Conservation (phyloP, 139 green algal species). For the Chlamydomonas eustigma region DNA sequence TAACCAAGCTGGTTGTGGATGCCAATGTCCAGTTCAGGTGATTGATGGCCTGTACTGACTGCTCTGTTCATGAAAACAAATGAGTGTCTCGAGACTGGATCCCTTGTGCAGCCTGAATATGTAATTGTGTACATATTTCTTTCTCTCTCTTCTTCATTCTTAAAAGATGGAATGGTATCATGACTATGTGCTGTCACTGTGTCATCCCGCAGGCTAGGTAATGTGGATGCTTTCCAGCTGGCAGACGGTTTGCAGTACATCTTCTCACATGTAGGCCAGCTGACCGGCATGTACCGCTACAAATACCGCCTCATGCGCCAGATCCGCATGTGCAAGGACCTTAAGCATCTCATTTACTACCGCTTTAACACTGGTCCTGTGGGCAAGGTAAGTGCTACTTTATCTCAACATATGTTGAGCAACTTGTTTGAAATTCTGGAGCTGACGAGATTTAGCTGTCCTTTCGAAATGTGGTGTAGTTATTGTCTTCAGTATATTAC, state of each 20-base stretch:
- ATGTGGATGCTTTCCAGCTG: constrained; percentile 99
- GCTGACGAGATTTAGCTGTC: no score
- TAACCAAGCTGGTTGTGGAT: constrained; percentile 98
- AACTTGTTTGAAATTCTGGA: no score
- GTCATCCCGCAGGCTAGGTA: constrained; percentile 72
- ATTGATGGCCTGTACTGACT: neutral
- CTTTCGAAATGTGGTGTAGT: no score
- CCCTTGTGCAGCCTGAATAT: neutral
- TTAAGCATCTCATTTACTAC: constrained; percentile 99
- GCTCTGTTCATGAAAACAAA: neutral
- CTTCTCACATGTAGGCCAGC: constrained; percentile 97
- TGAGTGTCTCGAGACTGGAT: neutral
- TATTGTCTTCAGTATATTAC: no score
- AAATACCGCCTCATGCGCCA: constrained; percentile 98
- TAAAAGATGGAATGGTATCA: no score
- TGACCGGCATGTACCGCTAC: constrained; percentile 98
- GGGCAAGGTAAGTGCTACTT: constrained; percentile 75
- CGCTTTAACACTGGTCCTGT: constrained; percentile 97
- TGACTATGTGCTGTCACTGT: no score
- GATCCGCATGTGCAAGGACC: constrained; percentile 98
- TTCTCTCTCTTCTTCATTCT: neutral
- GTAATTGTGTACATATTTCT: neutral
- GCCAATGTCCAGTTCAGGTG: constrained; percentile 91
- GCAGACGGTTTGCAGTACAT: constrained; percentile 99
- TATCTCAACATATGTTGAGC: no score